phyloP scores from a whole-genome alignment of 805 yeast species.

The Candida endomychidarum region DNA sequence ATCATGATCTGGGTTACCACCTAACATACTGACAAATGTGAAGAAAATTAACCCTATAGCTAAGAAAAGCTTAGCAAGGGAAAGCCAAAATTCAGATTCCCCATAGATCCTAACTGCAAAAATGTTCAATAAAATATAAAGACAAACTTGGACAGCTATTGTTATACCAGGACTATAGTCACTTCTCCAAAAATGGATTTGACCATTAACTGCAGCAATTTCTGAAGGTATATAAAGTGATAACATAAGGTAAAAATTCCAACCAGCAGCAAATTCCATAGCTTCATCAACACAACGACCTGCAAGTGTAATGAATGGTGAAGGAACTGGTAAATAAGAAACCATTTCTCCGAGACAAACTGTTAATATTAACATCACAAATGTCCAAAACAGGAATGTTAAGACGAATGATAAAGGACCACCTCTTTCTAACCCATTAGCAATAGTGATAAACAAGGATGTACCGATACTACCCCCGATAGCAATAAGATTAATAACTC shows the following conservation, averaged over 20 bases:
- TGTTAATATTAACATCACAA: conserved; percentile 30
- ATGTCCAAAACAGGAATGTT: conserved; percentile 33
- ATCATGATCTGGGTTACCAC: conserved; percentile 34
- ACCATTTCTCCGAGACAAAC: conserved; percentile 40
- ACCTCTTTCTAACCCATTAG: conserved; percentile 24
- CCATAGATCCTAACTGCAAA: conserved; percentile 51
- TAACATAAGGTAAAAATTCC: conserved; percentile 43
- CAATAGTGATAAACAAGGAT: conserved; percentile 36
- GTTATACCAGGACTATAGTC: conserved; percentile 50
- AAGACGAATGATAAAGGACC: conserved; percentile 37
- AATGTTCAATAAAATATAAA: conserved; percentile 42
- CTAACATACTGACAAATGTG: conserved; percentile 36
- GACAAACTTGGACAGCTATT: conserved; percentile 37
- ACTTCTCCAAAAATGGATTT: conserved; percentile 52
- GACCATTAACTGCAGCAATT: conserved; percentile 49
- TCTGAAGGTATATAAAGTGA: conserved; percentile 48
- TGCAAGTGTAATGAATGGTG: conserved; percentile 37
- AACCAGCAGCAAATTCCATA: conserved; percentile 31
- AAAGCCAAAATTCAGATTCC: conserved; percentile 49
- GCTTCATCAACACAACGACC: conserved; percentile 40
- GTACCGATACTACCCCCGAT: conserved; percentile 33
- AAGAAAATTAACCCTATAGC: conserved; percentile 37
- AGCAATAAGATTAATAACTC: conserved; percentile 16
- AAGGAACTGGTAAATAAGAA: conserved; percentile 33
- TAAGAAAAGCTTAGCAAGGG: conserved; percentile 37